Evolutionary conservation across 2,329 filamentous ascomycete genomes (phyloP).

Genomic region (Exophiala mesophila): DNA sequence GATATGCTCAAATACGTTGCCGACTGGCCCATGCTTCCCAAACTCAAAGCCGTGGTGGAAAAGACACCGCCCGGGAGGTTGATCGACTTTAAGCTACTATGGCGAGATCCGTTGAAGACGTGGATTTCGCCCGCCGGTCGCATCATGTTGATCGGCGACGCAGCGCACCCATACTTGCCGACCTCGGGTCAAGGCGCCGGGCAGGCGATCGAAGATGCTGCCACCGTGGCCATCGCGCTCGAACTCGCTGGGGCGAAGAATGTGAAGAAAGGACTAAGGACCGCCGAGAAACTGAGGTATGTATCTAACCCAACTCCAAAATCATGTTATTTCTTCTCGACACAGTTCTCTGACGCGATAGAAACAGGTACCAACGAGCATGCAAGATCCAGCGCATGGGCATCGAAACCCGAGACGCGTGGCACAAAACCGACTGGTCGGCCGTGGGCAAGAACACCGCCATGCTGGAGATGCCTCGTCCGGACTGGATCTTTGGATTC

Average conservation of each 20-base stretch:
- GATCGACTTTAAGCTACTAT: conserved; percentile 15
- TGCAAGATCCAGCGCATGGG: conserved; percentile 17
- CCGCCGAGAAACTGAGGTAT: conserved; percentile 50
- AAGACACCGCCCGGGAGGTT: conserved; percentile 12
- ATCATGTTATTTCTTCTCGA: conserved; percentile 39
- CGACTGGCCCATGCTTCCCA: conserved; percentile 46
- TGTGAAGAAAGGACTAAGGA: conserved; percentile 24
- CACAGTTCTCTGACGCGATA: too few species aligned
- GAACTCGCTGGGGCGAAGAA: conserved; percentile 36
- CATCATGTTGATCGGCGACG: conserved; percentile 47
- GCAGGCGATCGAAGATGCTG: conserved; percentile 49
- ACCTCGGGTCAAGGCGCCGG: conserved; percentile 45
- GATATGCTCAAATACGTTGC: conserved; percentile 49
- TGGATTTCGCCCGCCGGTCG: conserved; percentile 37
- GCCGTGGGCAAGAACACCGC: conserved; percentile 2
- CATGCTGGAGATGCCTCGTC: conserved; percentile 29
- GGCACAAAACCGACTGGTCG: conserved; percentile 14
- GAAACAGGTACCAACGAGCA: conserved; percentile 21
- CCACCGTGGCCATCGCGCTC: conserved; percentile 43
- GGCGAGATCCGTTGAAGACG: conserved; percentile 11
- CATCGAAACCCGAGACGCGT: conserved; percentile 14
- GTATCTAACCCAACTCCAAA: conserved; percentile 46
- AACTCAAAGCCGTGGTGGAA: conserved; percentile 22
- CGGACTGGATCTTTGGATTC: conserved; percentile 47
- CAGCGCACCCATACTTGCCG: conserved; percentile 48